phyloP scores from a whole-genome alignment of 768 basidiomycete species.

The Rhizopogon salebrosus region DNA sequence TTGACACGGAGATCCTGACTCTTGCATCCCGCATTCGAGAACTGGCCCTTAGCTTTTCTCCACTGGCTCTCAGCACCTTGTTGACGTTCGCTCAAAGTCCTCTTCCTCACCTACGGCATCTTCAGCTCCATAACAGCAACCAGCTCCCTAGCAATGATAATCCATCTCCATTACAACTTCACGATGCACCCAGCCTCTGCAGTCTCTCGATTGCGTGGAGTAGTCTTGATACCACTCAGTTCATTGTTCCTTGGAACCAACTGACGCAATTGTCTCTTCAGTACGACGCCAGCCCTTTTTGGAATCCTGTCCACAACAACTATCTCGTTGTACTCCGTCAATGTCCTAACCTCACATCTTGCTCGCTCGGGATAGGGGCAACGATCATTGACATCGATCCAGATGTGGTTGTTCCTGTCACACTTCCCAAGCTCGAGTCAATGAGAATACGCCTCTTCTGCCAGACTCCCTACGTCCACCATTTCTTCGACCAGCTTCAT shows the following conservation, averaged over 20 bases:
- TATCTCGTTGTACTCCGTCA: slow-evolving; percentile 18
- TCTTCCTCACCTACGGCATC: slow-evolving; percentile 17
- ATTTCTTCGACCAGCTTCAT: slow-evolving; percentile 22
- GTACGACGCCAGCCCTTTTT: slow-evolving; percentile 22
- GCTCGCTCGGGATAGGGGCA: slow-evolving; percentile 22
- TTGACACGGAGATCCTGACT: slow-evolving; percentile 24
- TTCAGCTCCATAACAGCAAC: slow-evolving; percentile 23
- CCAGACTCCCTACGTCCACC: slow-evolving; percentile 19
- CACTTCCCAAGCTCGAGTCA: slow-evolving; percentile 22
- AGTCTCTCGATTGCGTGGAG: slow-evolving; percentile 25
- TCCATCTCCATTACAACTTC: slow-evolving; percentile 18
- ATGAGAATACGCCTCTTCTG: slow-evolving; percentile 21
- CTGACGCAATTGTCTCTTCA: slow-evolving; percentile 22
- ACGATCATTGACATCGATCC: slow-evolving; percentile 13
- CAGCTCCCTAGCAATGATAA: slow-evolving; percentile 19
- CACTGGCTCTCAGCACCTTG: slow-evolving; percentile 19
- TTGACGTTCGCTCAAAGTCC: slow-evolving; percentile 23
- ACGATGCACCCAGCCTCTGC: slow-evolving; percentile 22
- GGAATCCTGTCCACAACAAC: slow-evolving; percentile 25
- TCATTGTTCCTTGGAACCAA: slow-evolving; percentile 25
- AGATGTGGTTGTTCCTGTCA: slow-evolving; percentile 13
- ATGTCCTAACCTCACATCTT: slow-evolving; percentile 22
- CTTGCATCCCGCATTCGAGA: slow-evolving; percentile 17
- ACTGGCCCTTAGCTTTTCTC: slow-evolving; percentile 16
- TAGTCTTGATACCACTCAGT: slow-evolving; percentile 19